A percentile compares a stretch with the other conserved stretches of the same genome.
These are phyloP conservation scores for Plasmodium coatneyi DNA, from an alignment of 169 alveolate genomes.

Conservation along the genomic window DNA sequence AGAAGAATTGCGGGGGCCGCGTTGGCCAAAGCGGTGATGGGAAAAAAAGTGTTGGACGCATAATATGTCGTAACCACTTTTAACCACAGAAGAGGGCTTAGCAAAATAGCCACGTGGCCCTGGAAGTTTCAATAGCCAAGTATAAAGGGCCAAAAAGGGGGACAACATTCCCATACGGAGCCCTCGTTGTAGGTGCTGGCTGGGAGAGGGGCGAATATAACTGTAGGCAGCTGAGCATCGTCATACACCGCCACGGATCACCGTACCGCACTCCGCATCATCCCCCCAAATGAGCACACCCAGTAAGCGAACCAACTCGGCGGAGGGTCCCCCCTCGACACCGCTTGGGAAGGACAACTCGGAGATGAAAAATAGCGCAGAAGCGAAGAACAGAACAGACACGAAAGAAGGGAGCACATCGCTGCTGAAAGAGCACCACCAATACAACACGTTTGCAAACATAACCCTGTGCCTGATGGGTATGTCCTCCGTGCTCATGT, in stretches of 20 bases:
- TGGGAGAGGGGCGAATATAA: not conserved
- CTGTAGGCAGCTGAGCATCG: not conserved
- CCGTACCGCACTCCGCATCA: not conserved
- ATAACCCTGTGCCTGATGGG: constrained; percentile 66
- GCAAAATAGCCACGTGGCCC: not conserved
- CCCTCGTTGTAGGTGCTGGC: not conserved
- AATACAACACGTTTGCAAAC: constrained; percentile 21
- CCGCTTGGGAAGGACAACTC: not conserved
- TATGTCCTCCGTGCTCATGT: constrained; percentile 53
- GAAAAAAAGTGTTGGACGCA: not conserved
- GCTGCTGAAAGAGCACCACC: not conserved
- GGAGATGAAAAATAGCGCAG: not conserved
- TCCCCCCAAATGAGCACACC: not conserved
- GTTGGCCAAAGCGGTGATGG: not conserved
- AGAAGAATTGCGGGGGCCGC: not conserved
- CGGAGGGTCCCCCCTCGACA: not conserved
- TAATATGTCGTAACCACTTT: not conserved
- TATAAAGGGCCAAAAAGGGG: not conserved
- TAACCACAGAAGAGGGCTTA: not conserved
- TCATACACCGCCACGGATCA: not conserved
- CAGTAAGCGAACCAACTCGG: not conserved
- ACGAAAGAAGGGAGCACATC: not conserved
- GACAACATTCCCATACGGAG: not conserved
- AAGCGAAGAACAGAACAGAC: not conserved
- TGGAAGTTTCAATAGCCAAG: not conserved